These are phyloP conservation scores for Rachicladosporium sp. DNA, from an alignment of 2,329 filamentous ascomycete genomes.

Conservation along the genomic window DNA sequence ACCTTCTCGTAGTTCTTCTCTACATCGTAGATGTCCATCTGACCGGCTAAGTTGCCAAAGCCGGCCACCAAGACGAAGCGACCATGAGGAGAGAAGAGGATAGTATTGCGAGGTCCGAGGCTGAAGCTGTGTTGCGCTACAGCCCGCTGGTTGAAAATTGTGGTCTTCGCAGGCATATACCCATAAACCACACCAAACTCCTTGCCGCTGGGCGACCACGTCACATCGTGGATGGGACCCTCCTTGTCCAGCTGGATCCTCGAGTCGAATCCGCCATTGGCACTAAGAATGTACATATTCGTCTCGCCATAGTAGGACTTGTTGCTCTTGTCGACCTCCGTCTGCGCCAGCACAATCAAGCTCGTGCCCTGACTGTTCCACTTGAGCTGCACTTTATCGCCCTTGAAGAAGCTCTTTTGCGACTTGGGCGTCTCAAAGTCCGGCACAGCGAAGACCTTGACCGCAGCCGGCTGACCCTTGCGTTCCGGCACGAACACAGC, in stretches of 20 bases:
- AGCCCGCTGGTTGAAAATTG: conserved; percentile 88
- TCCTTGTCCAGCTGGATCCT: conserved; percentile 77
- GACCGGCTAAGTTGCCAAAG: conserved; percentile 92
- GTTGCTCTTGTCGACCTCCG: conserved; percentile 93
- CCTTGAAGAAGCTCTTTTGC: conserved; percentile 98
- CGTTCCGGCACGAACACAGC: conserved; percentile 92
- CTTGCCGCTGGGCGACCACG: conserved; percentile 96
- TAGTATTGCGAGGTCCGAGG: conserved; percentile 82
- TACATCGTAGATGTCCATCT: conserved; percentile 95
- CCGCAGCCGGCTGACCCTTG: conserved; percentile 81
- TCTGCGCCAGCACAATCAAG: conserved; percentile 88
- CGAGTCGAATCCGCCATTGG: conserved; percentile 84
- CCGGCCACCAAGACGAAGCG: conserved; percentile 89
- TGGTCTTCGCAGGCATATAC: conserved; percentile 98
- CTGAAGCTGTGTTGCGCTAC: conserved; percentile 75
- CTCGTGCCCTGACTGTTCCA: conserved; percentile 92
- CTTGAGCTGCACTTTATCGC: conserved; percentile 96
- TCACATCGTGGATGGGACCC: conserved; percentile 91
- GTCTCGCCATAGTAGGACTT: conserved; percentile 99
- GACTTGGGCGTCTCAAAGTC: conserved; percentile 73
- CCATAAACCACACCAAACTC: conserved; percentile 97
- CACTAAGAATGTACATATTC: conserved; percentile 86
- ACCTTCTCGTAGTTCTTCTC: conserved; percentile 90
- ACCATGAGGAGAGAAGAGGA: conserved; percentile 84
- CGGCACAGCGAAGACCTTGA: conserved; percentile 90